Base-by-base conservation (phyloP, 768 basidiomycete species). In the Podaxis mareebaensis region DNA sequence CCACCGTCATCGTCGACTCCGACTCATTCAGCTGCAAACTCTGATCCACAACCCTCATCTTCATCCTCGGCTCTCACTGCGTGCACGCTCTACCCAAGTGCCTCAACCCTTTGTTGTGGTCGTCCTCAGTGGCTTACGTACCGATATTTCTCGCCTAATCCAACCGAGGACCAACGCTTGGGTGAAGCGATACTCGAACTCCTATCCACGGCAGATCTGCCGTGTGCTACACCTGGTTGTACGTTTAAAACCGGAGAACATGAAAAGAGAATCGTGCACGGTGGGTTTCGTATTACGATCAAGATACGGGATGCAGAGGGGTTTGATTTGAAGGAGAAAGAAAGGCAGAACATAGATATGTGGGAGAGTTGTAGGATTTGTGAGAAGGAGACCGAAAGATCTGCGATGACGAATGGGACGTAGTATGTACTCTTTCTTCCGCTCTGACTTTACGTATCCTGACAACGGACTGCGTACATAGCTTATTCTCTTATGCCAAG, bases 401-500 rank as follows among this genome's bases (percentile, higher is more conserved):
- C 57, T 28, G 64, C 62, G 38, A 79, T 88, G 77, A 77, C 71
- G 15, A 79, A 82, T 66, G 86, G 82, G 22, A 74, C 84, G 2
- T 84, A 77, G 87, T 87, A 68, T 61, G 86, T 80, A 22, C 6
- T 48, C 53, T 61, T 26, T 22, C 57, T 22, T 28, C n/a, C 53
- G 58, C n/a, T 54, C 22, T 17, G 33, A 49, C 13, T 54, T 54
- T 22, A 10, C 53, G 10, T 26, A 20, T 44, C 5, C 42, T 39
- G 52, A 26, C 53, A 58, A 33, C 63, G 51, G n/a, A 57, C 42
- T 46, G 22, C 15, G 36, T 58, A 58, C 30, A 15, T 53, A 86
- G 86, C 60, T 68, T 87, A 6, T 75, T 81, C 52, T 86, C 86
- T 0, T 86, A 82, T 62, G 83, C 80, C 17, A 88, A 88, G 68